Base-by-base conservation (phyloP, 2,329 filamentous ascomycete species). In the Zasmidium cellare region DNA sequence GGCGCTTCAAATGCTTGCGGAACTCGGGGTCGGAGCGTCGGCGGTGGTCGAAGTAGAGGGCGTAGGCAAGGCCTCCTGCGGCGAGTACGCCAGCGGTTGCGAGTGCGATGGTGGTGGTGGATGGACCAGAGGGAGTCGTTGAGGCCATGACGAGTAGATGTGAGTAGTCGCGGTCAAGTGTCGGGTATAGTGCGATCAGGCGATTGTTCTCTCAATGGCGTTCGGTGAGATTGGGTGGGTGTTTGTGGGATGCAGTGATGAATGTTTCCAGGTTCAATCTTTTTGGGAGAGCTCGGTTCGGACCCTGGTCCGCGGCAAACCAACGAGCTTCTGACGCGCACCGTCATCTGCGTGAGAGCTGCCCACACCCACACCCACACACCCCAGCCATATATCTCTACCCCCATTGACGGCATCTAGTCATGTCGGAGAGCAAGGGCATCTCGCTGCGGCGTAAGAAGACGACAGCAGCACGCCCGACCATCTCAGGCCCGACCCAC, bases 41-140 rank as follows among this genome's bases (percentile, higher is more conserved):
- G 71, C 81, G 81, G 78, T 87, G 80, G 74, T 88, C 85, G 65
- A 88, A 88, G 77, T 87, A 88, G 65, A 83, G 75, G 66, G 85
- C 85, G 72, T 88, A 88, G 68, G 83, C 85, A 65, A 87, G 73
- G 59, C 84, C 71, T 65, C 83, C 83, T 45, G 84, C 82, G 62
- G 85, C 73, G 65, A 84, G 71, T 53, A 83, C 83, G 75, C 84
- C 84, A 65, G 81, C 79, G 60, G 81, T 80, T 68, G 83, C 79
- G 72, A 82, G 77, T 65, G 82, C 77, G 70, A 87, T 76, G 63
- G 84, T 84, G 45, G 83, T 81, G 53, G 82, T 80, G 70, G 79
- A 81, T 73, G 84, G 77, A 46, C 59, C 60, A 31, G 69, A 66
- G 46, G 71, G 67, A 52, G 58, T 60, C 56, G 72, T 73, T 46